These are phyloP conservation scores for Dendrocalamus sinicus DNA, from an alignment of 176 grass and related monocot species.

Conservation along the genomic window DNA sequence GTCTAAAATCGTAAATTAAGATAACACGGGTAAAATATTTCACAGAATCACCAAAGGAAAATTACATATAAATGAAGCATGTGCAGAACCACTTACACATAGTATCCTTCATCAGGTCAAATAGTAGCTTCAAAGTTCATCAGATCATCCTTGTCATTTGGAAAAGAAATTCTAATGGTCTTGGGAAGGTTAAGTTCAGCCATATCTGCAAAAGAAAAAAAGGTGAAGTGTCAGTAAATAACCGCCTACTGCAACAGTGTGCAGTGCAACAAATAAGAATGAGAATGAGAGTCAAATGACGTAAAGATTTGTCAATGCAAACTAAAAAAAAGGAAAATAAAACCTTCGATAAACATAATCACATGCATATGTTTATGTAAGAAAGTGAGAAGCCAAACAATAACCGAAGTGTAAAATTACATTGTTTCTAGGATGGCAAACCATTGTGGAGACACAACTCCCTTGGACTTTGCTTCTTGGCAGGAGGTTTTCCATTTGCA, in stretches of 20 bases:
- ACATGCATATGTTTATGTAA: background rate
- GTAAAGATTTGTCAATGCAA: background rate
- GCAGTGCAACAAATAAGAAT: background rate
- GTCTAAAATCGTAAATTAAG: background rate
- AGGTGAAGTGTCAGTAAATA: slow-evolving; percentile 13
- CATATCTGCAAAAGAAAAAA: slow-evolving; percentile 52
- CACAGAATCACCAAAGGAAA: too few relatives aligned
- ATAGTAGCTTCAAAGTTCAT: slow-evolving; percentile 75
- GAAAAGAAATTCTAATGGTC: slow-evolving; percentile 69
- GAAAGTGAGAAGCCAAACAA: background rate
- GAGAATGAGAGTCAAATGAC: background rate
- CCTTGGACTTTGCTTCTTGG: slow-evolving; percentile 69
- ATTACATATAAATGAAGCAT: background rate
- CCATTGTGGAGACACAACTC: slow-evolving; percentile 76
- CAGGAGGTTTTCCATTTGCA: slow-evolving; percentile 54
- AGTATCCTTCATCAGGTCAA: slow-evolving; percentile 57
- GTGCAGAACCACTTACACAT: too few relatives aligned
- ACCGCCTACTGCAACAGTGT: background rate
- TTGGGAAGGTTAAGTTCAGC: slow-evolving; percentile 74
- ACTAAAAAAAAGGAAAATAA: too few relatives aligned
- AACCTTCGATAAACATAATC: background rate
- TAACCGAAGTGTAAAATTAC: background rate
- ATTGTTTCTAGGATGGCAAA: background rate
- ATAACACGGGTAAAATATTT: background rate
- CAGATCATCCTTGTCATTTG: slow-evolving; percentile 84